Evolutionary conservation across 164 flowering plant species (phyloP).

Genomic region (Akebia trifoliata): DNA sequence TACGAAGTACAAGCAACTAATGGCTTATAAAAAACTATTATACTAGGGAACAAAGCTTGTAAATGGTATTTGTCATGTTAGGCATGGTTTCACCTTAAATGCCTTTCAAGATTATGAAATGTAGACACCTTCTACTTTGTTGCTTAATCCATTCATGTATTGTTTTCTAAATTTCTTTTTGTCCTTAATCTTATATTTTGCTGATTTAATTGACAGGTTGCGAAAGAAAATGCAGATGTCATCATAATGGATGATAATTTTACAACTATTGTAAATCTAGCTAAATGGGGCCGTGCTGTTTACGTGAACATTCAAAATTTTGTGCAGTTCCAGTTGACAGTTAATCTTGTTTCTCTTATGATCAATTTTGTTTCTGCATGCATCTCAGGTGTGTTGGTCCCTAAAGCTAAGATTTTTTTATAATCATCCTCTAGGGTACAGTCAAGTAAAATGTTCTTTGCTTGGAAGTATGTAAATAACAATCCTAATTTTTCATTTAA

Average conservation of each 20-base stretch:
- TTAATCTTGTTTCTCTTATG: constrained; percentile 42
- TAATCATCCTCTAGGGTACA: not conserved
- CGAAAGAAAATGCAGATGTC: constrained; percentile 86
- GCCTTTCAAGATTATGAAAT: too few relatives aligned
- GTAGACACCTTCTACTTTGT: too few relatives aligned
- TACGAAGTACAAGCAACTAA: too few relatives aligned
- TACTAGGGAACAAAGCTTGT: too few relatives aligned
- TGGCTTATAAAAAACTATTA: too few relatives aligned
- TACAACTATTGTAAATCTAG: constrained; percentile 67
- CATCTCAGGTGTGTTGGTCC: constrained; percentile 23
- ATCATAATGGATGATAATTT: constrained; percentile 84
- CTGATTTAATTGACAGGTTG: constrained; percentile 47
- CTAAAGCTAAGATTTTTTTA: not conserved
- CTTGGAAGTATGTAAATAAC: not conserved
- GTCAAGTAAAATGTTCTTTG: not conserved
- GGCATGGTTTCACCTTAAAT: too few relatives aligned
- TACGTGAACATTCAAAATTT: constrained; percentile 54
- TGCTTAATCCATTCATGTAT: not conserved
- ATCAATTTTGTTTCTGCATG: constrained; percentile 44
- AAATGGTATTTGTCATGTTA: too few relatives aligned
- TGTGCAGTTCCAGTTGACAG: constrained; percentile 84
- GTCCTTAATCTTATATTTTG: not conserved
- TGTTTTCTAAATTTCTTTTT: not conserved
- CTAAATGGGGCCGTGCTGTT: constrained; percentile 53
- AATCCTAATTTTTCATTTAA: constrained; percentile 6